These are phyloP conservation scores for Pontederia paniculata DNA, from an alignment of 176 grass and related monocot species.

Conservation along the genomic window DNA sequence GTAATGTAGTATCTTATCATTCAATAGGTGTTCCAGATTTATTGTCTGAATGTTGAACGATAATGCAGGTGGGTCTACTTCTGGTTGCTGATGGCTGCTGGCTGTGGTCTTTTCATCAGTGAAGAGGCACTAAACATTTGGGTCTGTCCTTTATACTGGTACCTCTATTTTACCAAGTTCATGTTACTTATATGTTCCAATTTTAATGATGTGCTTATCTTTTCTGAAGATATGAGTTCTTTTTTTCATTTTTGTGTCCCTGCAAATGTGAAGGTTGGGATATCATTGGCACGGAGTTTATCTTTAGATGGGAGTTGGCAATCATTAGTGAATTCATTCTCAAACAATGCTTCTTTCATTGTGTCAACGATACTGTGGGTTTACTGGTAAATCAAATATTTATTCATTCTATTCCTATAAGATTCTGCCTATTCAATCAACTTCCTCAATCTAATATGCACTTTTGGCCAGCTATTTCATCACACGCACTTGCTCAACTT, in stretches of 20 bases:
- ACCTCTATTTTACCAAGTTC: conserved; percentile 33
- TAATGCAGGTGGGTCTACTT: conserved; percentile 80
- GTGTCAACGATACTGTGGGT: conserved; percentile 77
- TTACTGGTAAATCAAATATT: conserved; percentile 55
- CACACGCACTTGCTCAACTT: too few relatives aligned
- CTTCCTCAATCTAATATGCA: neutral
- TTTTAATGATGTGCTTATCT: conserved; percentile 10
- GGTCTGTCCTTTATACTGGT: conserved; percentile 76
- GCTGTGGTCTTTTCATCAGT: conserved; percentile 79
- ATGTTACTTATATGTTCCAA: neutral
- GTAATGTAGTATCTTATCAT: neutral
- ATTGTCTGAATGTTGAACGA: conserved; percentile 3
- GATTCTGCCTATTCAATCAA: neutral
- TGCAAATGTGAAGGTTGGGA: conserved; percentile 48
- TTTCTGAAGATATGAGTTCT: too few relatives aligned
- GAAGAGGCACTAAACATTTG: conserved; percentile 91
- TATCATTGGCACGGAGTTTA: conserved; percentile 68
- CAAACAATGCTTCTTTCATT: conserved; percentile 53
- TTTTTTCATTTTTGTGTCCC: neutral
- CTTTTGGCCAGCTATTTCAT: too few relatives aligned
- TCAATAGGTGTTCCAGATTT: too few relatives aligned
- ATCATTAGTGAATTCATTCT: conserved; percentile 64
- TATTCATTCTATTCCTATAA: neutral
- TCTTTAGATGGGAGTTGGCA: conserved; percentile 73
- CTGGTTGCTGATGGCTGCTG: conserved; percentile 83